Evolutionary conservation across 352 stramenopile species (phyloP).

Genomic region (Phytophthora gonapodyides): DNA sequence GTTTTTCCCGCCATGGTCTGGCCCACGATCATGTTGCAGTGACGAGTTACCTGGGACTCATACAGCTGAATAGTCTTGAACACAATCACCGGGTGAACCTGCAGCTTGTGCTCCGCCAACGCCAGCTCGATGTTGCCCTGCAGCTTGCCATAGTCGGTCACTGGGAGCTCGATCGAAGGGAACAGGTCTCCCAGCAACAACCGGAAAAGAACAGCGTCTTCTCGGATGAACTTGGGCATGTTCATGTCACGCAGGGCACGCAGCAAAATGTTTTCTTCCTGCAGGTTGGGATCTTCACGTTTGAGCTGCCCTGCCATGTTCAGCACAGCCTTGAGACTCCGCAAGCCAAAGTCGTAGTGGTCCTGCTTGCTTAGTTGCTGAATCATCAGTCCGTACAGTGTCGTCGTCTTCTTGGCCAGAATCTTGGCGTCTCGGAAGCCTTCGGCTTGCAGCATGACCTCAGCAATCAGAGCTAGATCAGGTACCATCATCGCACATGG

Average conservation of each 20-base stretch:
- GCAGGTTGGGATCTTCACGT: conserved; percentile 93
- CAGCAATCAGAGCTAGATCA: conserved; percentile 81
- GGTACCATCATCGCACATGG: conserved; percentile 91
- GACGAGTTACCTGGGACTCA: conserved; percentile 94
- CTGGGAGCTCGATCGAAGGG: conserved; percentile 82
- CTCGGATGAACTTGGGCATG: conserved; percentile 94
- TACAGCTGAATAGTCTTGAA: conserved; percentile 97
- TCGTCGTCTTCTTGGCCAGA: conserved; percentile 86
- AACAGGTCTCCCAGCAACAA: conserved; percentile 92
- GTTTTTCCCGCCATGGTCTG: conserved; percentile 92
- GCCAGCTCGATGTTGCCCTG: conserved; percentile 90
- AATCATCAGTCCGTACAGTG: conserved; percentile 87
- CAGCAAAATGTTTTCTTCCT: conserved; percentile 96
- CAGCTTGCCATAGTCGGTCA: conserved; percentile 92
- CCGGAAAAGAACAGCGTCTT: conserved; percentile 93
- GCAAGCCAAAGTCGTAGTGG: conserved; percentile 87
- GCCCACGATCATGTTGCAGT: conserved; percentile 95
- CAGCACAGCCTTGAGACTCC: conserved; percentile 85
- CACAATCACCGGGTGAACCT: conserved; percentile 90
- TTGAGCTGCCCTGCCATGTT: conserved; percentile 91
- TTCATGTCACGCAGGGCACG: conserved; percentile 96
- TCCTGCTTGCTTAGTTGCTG: conserved; percentile 89
- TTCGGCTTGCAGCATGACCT: conserved; percentile 89
- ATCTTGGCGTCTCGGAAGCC: conserved; percentile 83
- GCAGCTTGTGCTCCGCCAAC: conserved; percentile 81